Evolutionary conservation across 108 stramenopile species (phyloP), one percentile per base, ranked within the genome.

Genomic region (Skeletonema grethae): DNA sequence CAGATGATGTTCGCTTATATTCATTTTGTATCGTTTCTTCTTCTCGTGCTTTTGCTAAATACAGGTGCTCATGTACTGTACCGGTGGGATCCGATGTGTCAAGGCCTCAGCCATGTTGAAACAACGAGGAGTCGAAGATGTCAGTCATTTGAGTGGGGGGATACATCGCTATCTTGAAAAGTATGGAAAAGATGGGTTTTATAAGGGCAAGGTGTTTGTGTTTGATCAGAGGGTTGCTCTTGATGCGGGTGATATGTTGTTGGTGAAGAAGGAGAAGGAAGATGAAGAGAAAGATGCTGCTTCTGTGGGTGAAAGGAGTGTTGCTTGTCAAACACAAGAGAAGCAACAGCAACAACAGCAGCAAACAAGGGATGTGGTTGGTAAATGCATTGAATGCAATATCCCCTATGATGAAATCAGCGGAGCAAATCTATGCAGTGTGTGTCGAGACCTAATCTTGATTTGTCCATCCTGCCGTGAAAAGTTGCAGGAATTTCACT

Each of bases 141-240:
- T 98, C 11, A 68, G 76, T 59, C 95, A 96, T 70, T 84, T 97
- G 45, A 60, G 77, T 31, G 98, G 98, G 6, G 98, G 98, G 3
- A 98, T 98, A 36, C 95, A 97, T 72, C 84, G 96, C 5, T 98
- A 98, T 82, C 75, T 97, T 67, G 93, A 98, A 71, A 72, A 75
- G 41, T 98, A 82, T 70, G 93, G 91, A 10, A 79, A 79, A 38
- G 59, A 76, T 53, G 96, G 97, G 6, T 87, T 86, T 76, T 97
- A 95, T 73, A 81, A 82, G 58, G 98, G 98, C 9, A 88, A 90
- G 61, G 93, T 96, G 66, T 97, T 97, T 84, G 95, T 96, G 5
- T 98, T 97, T 67, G 98, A 98, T 72, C 85, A 89, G 65, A 76
- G 92, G 45, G 85, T 90, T 30, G 88, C 92, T 6, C 75, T 93